Conservation (phyloP, 139 green algal genomes). For the Dunaliella sp. region DNA sequence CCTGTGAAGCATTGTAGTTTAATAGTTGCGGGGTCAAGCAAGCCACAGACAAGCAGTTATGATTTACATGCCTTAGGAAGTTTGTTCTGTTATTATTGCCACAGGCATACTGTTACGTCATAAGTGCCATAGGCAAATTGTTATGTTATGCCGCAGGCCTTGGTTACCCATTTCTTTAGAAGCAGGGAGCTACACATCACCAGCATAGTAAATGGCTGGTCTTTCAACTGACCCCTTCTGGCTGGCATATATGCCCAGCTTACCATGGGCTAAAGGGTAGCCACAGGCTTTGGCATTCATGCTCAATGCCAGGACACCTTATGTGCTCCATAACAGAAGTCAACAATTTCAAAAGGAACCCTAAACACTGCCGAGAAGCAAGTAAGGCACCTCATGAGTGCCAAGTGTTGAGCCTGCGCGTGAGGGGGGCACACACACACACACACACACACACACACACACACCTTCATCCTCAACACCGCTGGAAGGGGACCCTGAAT, state of each 20-base stretch:
- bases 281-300: neutral
- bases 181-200: too few relatives aligned
- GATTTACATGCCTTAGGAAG: neutral
- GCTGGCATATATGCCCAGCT: neutral
- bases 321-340: neutral
- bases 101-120: neutral
- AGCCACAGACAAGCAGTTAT: neutral
- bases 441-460: neutral
- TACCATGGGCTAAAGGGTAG: neutral
- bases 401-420: too few relatives aligned
- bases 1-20: neutral
- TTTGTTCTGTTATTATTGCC: neutral
- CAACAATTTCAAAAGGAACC: neutral
- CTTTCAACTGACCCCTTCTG: too few relatives aligned
- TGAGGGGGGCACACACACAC: too few relatives aligned
- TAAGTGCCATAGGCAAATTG: neutral
- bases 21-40: neutral
- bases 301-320: neutral
- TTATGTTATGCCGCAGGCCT: neutral
- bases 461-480: neutral
- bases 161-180: neutral
- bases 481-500: neutral
- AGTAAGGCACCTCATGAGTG: too few relatives aligned
- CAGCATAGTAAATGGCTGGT: too few relatives aligned
- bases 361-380: too few relatives aligned